Evolutionary conservation across 805 yeast genomes (phyloP).

Genomic region (Saturnispora dispora): DNA sequence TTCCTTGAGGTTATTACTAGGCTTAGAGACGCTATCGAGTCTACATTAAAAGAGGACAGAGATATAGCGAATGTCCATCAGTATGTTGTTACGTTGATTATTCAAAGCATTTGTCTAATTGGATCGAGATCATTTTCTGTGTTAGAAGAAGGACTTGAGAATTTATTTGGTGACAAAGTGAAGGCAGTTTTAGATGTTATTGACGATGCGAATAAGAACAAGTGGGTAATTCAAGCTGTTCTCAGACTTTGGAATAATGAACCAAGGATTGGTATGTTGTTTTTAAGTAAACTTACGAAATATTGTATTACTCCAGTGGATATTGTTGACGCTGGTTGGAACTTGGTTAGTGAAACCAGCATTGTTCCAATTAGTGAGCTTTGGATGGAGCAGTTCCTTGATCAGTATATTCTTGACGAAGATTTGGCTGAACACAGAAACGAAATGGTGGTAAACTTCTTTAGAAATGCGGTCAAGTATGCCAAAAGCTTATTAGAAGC

Average conservation of each 20-base stretch:
- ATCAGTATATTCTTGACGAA: conserved; percentile 18
- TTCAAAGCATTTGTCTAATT: conserved; percentile 67
- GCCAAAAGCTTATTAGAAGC: neutral
- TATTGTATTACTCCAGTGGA: conserved; percentile 33
- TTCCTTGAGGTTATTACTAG: conserved; percentile 21
- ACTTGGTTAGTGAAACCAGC: conserved; percentile 23
- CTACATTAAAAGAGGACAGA: conserved; percentile 7
- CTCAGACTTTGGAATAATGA: conserved; percentile 57
- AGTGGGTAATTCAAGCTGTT: conserved; percentile 48
- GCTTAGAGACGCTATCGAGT: conserved; percentile 17
- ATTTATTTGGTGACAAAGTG: conserved; percentile 23
- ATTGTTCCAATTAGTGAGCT: conserved; percentile 33
- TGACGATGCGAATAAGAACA: conserved; percentile 24
- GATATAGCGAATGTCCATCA: conserved; percentile 23
- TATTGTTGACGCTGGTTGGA: conserved; percentile 34
- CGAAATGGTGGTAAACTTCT: conserved; percentile 9
- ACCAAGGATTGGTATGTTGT: conserved; percentile 55
- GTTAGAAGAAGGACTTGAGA: conserved; percentile 42
- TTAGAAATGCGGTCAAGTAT: conserved; percentile 1
- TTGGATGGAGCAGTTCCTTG: conserved; percentile 35
- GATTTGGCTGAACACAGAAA: conserved; percentile 12
- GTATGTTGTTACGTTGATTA: conserved; percentile 49
- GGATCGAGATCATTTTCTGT: conserved; percentile 86
- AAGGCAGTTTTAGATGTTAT: conserved; percentile 18
- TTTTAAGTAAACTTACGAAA: conserved; percentile 43